Evolutionary conservation across 2,329 filamentous ascomycete species (phyloP).

Genomic region (Pleomassaria siparia): DNA sequence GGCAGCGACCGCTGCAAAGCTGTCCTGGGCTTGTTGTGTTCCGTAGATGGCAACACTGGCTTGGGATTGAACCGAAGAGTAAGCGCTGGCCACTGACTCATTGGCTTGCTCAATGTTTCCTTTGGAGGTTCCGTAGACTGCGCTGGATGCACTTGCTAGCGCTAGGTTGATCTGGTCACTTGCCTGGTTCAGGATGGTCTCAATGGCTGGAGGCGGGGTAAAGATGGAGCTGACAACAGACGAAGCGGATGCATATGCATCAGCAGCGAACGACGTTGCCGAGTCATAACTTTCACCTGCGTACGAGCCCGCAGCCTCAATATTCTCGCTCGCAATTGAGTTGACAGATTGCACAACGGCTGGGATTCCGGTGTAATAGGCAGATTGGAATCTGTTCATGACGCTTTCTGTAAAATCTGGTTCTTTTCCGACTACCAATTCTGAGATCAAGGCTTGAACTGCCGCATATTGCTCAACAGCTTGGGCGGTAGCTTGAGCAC

Average conservation of each 20-base stretch:
- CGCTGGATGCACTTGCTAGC: slow-evolving; percentile 60
- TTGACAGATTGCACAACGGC: slow-evolving; percentile 57
- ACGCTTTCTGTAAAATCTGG: slow-evolving; percentile 81
- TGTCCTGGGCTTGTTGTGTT: slow-evolving; percentile 55
- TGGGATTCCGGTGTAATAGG: slow-evolving; percentile 68
- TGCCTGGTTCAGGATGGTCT: slow-evolving; percentile 59
- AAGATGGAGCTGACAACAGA: slow-evolving; percentile 53
- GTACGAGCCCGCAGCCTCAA: slow-evolving; percentile 51
- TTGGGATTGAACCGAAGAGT: slow-evolving; percentile 52
- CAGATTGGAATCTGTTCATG: slow-evolving; percentile 68
- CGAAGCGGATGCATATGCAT: slow-evolving; percentile 51
- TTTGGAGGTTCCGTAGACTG: slow-evolving; percentile 60
- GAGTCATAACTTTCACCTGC: slow-evolving; percentile 48
- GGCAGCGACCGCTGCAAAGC: slow-evolving; percentile 56
- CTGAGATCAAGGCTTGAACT: slow-evolving; percentile 72
- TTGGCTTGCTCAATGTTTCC: slow-evolving; percentile 57
- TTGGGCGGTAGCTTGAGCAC: slow-evolving; percentile 63
- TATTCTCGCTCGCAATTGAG: slow-evolving; percentile 53
- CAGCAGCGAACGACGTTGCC: slow-evolving; percentile 55
- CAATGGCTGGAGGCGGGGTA: slow-evolving; percentile 60
- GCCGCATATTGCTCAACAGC: slow-evolving; percentile 67
- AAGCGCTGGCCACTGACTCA: slow-evolving; percentile 55
- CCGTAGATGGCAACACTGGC: slow-evolving; percentile 60
- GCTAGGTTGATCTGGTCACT: slow-evolving; percentile 59
- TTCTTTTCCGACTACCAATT: slow-evolving; percentile 76